These are phyloP conservation scores for Quambalaria eucalypti DNA, from an alignment of 1,284 basidiomycete species.

Conservation along the genomic window DNA sequence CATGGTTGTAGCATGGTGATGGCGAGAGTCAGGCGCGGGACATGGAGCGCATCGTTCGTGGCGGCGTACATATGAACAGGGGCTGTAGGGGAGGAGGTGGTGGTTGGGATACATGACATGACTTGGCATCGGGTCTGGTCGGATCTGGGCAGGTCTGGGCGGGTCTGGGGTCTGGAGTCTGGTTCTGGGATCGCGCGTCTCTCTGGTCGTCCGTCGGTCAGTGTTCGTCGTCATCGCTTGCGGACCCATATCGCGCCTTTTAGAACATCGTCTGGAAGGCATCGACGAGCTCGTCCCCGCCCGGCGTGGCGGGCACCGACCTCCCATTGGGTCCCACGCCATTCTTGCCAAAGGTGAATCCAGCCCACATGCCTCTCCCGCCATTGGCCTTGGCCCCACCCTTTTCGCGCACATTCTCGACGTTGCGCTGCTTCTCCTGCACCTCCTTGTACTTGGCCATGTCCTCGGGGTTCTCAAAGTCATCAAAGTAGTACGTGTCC, in stretches of 20 bases:
- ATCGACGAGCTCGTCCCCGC: conserved; percentile 20
- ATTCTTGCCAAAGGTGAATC: conserved; percentile 71
- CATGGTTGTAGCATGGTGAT: no score
- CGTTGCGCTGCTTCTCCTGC: conserved; percentile 89
- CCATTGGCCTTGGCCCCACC: conserved; percentile 50
- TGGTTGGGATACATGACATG: no score
- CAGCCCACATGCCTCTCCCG: conserved; percentile 79
- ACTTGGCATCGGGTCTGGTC: no score
- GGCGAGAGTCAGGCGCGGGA: no score
- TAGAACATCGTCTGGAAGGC: conserved; percentile 38
- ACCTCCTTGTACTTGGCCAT: conserved; percentile 92
- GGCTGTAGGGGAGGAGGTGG: no score
- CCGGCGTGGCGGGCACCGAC: conserved; percentile 9
- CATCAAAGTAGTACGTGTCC: conserved; percentile 94
- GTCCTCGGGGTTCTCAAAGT: conserved; percentile 80
- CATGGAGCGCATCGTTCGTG: no score
- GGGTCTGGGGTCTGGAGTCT: no score
- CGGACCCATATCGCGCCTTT: neutral
- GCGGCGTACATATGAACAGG: no score
- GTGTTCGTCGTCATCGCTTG: no score
- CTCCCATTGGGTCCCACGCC: conserved; percentile 20
- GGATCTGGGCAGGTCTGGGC: no score
- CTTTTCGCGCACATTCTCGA: conserved; percentile 70
- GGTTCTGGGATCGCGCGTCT: no score
- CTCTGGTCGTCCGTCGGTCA: no score